These are phyloP conservation scores for Acer yangbiense DNA, from an alignment of 345 rosid genomes.

Conservation along the genomic window DNA sequence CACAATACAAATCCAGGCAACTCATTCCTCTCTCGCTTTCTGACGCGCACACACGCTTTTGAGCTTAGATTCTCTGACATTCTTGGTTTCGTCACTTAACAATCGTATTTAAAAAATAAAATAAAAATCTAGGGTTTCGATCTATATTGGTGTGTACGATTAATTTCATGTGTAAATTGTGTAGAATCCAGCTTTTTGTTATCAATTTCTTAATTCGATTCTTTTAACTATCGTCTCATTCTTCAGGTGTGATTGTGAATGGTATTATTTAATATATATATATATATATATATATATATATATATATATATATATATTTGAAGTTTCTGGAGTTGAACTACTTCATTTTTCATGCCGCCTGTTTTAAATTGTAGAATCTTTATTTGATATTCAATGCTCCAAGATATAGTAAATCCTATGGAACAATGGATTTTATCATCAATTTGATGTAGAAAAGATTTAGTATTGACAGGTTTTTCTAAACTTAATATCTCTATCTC, in stretches of 20 bases:
- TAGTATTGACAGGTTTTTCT: too few relatives aligned
- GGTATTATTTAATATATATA: background rate
- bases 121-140: background rate
- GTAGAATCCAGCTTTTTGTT: background rate
- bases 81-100: background rate
- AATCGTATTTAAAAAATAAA: background rate
- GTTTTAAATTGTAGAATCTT: background rate
- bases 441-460: too few relatives aligned
- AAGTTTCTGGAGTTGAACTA: too few relatives aligned
- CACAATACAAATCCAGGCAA: conserved; percentile 1
- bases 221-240: background rate
- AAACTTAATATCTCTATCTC: background rate
- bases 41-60: background rate
- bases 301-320: too few relatives aligned
- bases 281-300: too few relatives aligned
- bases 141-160: background rate
- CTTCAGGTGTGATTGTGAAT: background rate
- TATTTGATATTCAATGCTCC: too few relatives aligned
- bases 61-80: background rate
- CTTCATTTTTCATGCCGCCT: too few relatives aligned
- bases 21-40: background rate
- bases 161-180: background rate
- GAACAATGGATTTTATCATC: background rate
- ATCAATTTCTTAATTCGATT: background rate
- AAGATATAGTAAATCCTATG: background rate